These are phyloP conservation scores for Panicum miliaceum DNA, from an alignment of 176 grass and related monocot species.

Conservation along the genomic window DNA sequence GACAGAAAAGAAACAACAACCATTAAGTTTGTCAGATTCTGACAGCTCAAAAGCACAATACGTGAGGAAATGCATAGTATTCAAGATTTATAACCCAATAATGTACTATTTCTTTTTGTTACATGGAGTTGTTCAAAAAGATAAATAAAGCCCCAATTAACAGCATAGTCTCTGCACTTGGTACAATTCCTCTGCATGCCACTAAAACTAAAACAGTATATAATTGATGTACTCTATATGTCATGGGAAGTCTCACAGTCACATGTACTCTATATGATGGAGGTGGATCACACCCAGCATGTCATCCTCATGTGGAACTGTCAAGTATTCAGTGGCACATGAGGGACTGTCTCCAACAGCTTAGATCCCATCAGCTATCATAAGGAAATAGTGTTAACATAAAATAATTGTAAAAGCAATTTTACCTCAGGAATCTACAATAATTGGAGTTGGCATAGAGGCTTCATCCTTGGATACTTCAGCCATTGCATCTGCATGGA, in stretches of 20 bases:
- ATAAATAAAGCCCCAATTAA: not conserved
- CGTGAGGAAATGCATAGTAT: not conserved
- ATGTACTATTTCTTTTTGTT: not conserved
- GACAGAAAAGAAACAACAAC: conserved; percentile 10
- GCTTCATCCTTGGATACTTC: conserved; percentile 48
- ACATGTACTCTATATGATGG: not conserved
- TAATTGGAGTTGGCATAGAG: conserved; percentile 29
- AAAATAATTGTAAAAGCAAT: conserved; percentile 21
- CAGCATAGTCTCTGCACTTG: not conserved
- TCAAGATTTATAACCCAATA: not conserved
- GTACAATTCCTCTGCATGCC: not conserved
- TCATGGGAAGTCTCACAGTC: not conserved
- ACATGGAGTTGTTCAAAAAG: not conserved
- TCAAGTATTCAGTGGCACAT: not conserved
- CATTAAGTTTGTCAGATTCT: not conserved
- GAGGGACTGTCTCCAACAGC: not conserved
- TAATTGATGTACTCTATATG: not conserved
- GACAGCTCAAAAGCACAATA: conserved; percentile 20
- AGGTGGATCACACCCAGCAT: not conserved
- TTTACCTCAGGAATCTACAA: conserved; percentile 72
- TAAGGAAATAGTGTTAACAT: not conserved
- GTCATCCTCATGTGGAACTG: not conserved
- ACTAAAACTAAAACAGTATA: not conserved
- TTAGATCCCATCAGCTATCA: not conserved
- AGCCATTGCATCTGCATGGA: conserved; percentile 39